Evolutionary conservation across 345 rosid species (phyloP), one percentile per base, ranked within the genome.

Genomic region (Arabis hirsuta): DNA sequence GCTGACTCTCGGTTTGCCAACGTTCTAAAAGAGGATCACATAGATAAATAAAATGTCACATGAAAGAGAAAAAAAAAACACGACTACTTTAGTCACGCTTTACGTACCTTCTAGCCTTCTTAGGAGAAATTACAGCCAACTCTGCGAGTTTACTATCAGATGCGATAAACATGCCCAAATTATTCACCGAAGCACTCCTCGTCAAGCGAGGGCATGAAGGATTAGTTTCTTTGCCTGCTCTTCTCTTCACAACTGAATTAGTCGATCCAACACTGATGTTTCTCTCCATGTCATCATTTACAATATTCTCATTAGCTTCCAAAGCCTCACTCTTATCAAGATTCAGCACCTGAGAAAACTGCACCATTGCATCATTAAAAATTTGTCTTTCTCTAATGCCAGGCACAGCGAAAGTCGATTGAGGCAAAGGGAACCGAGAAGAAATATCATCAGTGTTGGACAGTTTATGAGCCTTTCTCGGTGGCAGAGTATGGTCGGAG

Each of bases 1-100:
- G 89, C 86, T 61, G 91, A 77, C 32, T 52, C 80, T 12, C 96
- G 87, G 79, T 89, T 73, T 39, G 87, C 82, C 80, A 89, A 78
- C 59, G 83, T 85, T 86, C 96, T 91, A 54, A 52, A 67, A 73
- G 59, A 24, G 47, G 51, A 53, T 41, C 9, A 58, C 13, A 48
- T 31, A 51, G 1, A 58, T 47, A 34, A 2, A 34, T 34, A 34
- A 48, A 22, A 52, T 39, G 39, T 42, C 29, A 41, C 50, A 54
- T 1, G 6, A 22, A 12, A 39, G 7, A 27, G 24, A 7, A 34
- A 34, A 34, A 34, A 34, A 34, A 2, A 12, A 11, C 2, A 34
- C 2, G 6, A 1, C 8, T 34, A 20, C 1, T 26, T 19, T 2
- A 60, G 34, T 39, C 31, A 44, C 4, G 13, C 7, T 31, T 13